Evolutionary conservation across 495 filamentous ascomycete genomes (phyloP), one percentile per base, ranked within the genome.

Genomic region (Daldinia grandis): DNA sequence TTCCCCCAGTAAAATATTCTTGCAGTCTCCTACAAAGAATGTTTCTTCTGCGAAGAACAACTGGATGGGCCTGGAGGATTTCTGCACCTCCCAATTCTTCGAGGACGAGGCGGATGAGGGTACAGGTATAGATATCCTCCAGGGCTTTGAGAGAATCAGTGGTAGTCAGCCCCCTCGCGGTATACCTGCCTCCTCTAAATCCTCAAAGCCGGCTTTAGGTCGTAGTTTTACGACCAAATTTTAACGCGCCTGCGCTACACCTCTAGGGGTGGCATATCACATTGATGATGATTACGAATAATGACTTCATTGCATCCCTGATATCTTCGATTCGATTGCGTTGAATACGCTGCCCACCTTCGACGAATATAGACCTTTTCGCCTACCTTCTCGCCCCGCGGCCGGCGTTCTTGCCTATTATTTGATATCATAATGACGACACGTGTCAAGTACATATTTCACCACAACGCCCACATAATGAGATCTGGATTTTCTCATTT

Each of bases 121-220:
- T 21, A 83, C 88, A 33, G 91, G 90, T 1, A 84, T 96, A 50
- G 94, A 97, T 78, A 89, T 98, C 61, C 84, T 94, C 58, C 91
- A 93, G 76, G 93, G 93, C 6, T 97, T 97, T 73, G 90, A 93
- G 77, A 93, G 93, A 78, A 97, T 97, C 78, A 93, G 93, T 62
- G 71, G 67, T 17, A 64, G 88, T 79, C 53, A 81, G 62, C 69
- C 78, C 60, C 24, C 47, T 58, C 40, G 75, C 77, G 63, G 62
- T 71, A 8, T 74, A 62, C 42, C 77, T 68, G 19, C 68, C 38
- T 40, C 73, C 60, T 49, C 69, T 65, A 62, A 82, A 72, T 28
- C 54, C 66, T 71, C 75, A 31, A 84, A 81, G 68, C 76, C 80
- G 21, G 63, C 58, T 21, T 68, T 84, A 21, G 76, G 77, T 63